Conservation (phyloP, 768 basidiomycete genomes). For the Postia placenta region DNA sequence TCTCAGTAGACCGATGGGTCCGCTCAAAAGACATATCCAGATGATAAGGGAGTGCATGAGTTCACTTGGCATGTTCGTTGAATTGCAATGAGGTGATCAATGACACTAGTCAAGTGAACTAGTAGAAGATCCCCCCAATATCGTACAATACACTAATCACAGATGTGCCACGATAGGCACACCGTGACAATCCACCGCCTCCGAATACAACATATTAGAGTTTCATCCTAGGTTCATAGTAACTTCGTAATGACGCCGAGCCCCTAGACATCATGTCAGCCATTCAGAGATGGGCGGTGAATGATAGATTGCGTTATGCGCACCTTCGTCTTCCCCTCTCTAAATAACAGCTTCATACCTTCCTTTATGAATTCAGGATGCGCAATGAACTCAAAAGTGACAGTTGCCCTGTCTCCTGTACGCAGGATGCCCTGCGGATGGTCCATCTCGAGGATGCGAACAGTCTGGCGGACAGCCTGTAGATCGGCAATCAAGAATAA, state of each 20-base stretch:
- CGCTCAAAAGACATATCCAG: too few relatives aligned
- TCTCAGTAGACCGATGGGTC: too few relatives aligned
- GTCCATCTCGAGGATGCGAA: slow-evolving; percentile 86
- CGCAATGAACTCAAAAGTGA: slow-evolving; percentile 92
- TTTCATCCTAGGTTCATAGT: slow-evolving; percentile 30
- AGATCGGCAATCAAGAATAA: slow-evolving; percentile 4
- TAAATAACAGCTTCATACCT: slow-evolving; percentile 88
- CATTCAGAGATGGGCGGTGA: background rate
- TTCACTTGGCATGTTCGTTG: too few relatives aligned
- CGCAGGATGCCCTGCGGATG: slow-evolving; percentile 84
- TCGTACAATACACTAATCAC: background rate
- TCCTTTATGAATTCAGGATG: slow-evolving; percentile 89
- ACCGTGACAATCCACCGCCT: background rate
- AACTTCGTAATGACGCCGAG: slow-evolving; percentile 71
- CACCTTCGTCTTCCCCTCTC: slow-evolving; percentile 95
- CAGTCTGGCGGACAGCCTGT: slow-evolving; percentile 89
- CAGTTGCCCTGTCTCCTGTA: slow-evolving; percentile 91
- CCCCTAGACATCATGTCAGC: slow-evolving; percentile 39
- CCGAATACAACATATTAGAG: background rate
- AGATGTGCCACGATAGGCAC: background rate
- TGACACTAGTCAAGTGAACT: too few relatives aligned
- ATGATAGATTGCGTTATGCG: slow-evolving; percentile 8
- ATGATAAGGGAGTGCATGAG: too few relatives aligned
- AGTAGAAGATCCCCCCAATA: too few relatives aligned
- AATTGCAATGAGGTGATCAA: too few relatives aligned